These are phyloP conservation scores for Saccharomycopsis malanga DNA, from an alignment of 805 yeast genomes.

Conservation along the genomic window DNA sequence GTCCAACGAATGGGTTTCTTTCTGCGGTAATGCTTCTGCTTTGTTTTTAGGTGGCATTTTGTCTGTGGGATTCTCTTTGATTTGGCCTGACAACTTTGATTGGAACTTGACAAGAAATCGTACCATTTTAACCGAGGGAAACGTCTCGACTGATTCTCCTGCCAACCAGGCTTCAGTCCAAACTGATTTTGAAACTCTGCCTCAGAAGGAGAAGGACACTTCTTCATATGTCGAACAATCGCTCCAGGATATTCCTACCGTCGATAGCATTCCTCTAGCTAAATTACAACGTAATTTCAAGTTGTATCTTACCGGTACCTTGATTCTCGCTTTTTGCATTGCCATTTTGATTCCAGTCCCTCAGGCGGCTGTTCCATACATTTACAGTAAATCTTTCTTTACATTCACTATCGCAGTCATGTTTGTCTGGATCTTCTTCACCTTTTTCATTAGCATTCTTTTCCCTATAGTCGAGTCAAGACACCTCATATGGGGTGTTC, in stretches of 20 bases:
- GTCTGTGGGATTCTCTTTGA: conserved; percentile 28
- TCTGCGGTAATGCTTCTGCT: conserved; percentile 36
- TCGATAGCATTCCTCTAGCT: conserved; percentile 26
- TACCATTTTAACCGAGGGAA: conserved; percentile 25
- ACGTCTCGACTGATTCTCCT: not conserved
- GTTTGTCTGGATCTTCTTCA: conserved; percentile 32
- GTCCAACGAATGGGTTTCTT: conserved; percentile 35
- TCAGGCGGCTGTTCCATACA: conserved; percentile 31
- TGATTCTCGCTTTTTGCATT: conserved; percentile 25
- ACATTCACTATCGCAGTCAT: conserved; percentile 29
- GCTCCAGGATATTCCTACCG: conserved; percentile 25
- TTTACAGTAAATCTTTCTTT: conserved; percentile 30
- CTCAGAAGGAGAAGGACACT: conserved; percentile 2
- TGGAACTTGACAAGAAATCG: conserved; percentile 32
- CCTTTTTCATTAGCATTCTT: conserved; percentile 29
- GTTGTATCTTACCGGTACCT: conserved; percentile 26
- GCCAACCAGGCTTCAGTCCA: not conserved
- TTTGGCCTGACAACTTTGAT: conserved; percentile 37
- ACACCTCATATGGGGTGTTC: not conserved
- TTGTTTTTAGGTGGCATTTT: conserved; percentile 33
- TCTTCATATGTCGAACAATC: conserved; percentile 3
- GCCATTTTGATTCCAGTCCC: conserved; percentile 32
- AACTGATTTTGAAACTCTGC: not conserved
- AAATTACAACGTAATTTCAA: conserved; percentile 29
- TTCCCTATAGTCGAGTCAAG: conserved; percentile 28